A percentile compares a stretch with the other conserved stretches of the same genome.
Evolutionary conservation across 805 yeast species (phyloP).

Genomic region (Wickerhamiella dianesei): DNA sequence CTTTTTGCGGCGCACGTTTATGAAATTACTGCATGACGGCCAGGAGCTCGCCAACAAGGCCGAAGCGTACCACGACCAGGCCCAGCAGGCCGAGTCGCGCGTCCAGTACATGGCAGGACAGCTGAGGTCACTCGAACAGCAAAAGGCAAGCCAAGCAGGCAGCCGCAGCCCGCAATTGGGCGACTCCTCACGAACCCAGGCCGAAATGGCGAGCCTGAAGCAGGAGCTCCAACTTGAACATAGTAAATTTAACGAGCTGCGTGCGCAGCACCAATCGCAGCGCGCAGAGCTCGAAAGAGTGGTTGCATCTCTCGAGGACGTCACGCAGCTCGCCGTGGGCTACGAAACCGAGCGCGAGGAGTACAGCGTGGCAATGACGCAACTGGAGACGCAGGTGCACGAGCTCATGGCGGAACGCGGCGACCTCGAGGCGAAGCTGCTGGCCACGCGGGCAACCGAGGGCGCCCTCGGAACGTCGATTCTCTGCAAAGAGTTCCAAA

Average conservation of each 20-base stretch:
- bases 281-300: conserved; percentile 23
- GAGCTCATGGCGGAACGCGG: conserved; percentile 18
- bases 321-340: conserved; percentile 27
- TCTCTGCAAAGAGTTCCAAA: conserved; percentile 26
- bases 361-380: conserved; percentile 10
- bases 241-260: conserved; percentile 18
- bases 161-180: too few species aligned
- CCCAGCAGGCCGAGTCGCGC: conserved; percentile 13
- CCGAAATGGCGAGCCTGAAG: conserved; percentile 1
- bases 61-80: conserved; percentile 14
- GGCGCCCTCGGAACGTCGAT: conserved; percentile 17
- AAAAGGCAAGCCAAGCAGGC: too few species aligned
- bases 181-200: background rate
- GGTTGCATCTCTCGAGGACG: conserved; percentile 25
- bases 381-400: conserved; percentile 20
- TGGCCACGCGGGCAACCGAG: conserved; percentile 1
- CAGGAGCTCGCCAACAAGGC: conserved; percentile 7
- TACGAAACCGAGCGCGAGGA: conserved; percentile 23
- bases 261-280: conserved; percentile 21
- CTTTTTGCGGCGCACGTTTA: conserved; percentile 12
- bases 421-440: conserved; percentile 9
- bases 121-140: background rate
- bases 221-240: conserved; percentile 7
- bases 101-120: conserved; percentile 5
- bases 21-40: conserved; percentile 12